phyloP scores from a whole-genome alignment of 1,284 basidiomycete genomes.

The Boletus calvinii region DNA sequence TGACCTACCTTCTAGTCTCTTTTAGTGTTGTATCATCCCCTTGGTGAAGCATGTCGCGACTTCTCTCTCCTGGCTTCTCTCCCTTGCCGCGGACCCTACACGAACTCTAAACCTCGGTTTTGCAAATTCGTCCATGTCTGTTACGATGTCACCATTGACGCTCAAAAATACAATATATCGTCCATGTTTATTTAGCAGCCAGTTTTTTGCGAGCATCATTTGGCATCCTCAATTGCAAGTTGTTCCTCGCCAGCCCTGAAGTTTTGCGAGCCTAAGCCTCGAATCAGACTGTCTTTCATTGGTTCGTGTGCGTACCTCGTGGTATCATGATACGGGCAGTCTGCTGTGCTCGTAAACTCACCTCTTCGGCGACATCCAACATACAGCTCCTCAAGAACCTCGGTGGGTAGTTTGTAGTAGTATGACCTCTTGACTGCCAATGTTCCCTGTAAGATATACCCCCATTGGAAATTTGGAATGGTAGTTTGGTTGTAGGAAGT shows the following conservation, averaged over 20 bases:
- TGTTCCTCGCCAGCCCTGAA: neutral
- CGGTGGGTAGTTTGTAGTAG: too few relatives aligned
- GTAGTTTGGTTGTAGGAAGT: too few relatives aligned
- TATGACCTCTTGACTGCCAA: too few relatives aligned
- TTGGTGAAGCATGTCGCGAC: neutral
- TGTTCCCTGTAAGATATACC: too few relatives aligned
- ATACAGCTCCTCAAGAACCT: too few relatives aligned
- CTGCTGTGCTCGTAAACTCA: too few relatives aligned
- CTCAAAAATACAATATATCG: conserved; percentile 9
- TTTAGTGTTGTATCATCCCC: conserved; percentile 14
- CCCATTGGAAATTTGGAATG: too few relatives aligned
- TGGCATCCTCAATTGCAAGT: neutral
- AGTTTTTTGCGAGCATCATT: neutral
- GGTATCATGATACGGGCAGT: too few relatives aligned
- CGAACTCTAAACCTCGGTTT: conserved; percentile 1
- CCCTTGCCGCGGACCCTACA: neutral
- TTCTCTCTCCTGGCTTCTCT: neutral
- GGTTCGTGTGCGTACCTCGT: neutral
- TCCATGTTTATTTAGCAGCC: neutral
- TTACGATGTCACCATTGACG: neutral
- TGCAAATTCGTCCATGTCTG: neutral
- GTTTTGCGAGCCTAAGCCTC: too few relatives aligned
- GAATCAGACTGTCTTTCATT: too few relatives aligned
- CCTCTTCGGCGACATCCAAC: too few relatives aligned
- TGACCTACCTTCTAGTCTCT: neutral